Base-by-base conservation (phyloP, 306 rosid genomes). In the Biancaea sappan region DNA sequence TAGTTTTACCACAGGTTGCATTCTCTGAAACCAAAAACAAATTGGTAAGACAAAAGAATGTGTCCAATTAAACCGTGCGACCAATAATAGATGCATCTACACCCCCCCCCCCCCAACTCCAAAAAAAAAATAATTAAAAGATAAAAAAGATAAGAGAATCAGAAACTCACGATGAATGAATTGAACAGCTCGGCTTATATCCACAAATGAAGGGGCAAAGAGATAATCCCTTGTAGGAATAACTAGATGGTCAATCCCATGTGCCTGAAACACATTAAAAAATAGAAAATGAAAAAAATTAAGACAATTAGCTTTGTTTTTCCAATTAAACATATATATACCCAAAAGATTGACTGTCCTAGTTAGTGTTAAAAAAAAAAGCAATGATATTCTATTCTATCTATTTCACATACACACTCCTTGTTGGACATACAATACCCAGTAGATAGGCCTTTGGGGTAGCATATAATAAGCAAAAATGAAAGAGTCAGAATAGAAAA, bases 201-300 rank as follows among this genome's bases (percentile, higher is more conserved):
- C 96, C 14, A 66, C 91, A 78, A 80, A 82, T 8, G 97, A 91
- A 66, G 97, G 98, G 41, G 96, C 98, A 88, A 94, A 94, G 65
- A 92, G 96, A 76, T 94, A 94, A 87, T 94, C 98, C 57, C 98
- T 88, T 1, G 98, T 94, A 11, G 98, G 98, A 69, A 94, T 94
- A 25, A 90, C 91, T 61, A 94, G 78, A 80, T 94, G 97, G 43
- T 94, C 98, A 37, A 94, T 94, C 37, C 97, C 97, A 61, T 94
- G 91, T 40, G 88, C 87, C 98, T 94, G 87, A 80, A 83, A 66
- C 69, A 32, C 69, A 80, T 46, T 56, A 77, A 66, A 74, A 58
- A 28, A 77, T 64, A 81, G 21, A 38, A 10, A 62, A 73, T 41
- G n/a, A n/a, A n/a, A n/a, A n/a, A n/a, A n/a, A n/a, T n/a, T n/a